Base-by-base conservation (phyloP, 805 yeast species). In the Vanderwaltozyma verrucispora region DNA sequence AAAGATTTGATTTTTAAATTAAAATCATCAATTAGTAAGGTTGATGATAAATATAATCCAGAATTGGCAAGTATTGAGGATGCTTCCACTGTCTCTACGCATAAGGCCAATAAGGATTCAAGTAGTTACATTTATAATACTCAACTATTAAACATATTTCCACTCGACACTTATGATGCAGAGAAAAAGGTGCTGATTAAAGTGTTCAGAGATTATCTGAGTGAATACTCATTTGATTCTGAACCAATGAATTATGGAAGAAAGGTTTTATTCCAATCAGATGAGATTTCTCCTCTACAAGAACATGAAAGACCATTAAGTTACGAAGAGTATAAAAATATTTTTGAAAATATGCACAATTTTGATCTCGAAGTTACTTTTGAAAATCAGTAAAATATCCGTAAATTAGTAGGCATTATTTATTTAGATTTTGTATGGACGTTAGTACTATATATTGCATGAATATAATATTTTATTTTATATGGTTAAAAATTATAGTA, bases 1-100 rank as follows among this genome's bases (percentile, higher is more conserved):
- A 65, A 77, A 43, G 71, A 68, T 30, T 49, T 80, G 5, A 79
- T 72, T 46, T 75, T 74, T 43, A 48, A 43, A 37, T 46, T 64
- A 20, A 63, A 62, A 42, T 34, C 51, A 13, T 36, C 38, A 16
- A 34, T 50, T 2, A 36, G 44, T 4, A 38, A 44, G 14, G 21
- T 27, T 26, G 31, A 30, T 14, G 33, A 32, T 10, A 4, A 20
- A 9, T 21, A 24, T 2, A 13, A 28, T 28, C 20, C 23, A 4
- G 21, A 24, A 10, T 4, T 29, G 9, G 16, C n/a, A 3, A 23
- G 14, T 23, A 23, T 28, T 17, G 29, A 35, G 18, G 30, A 26
- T 17, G 12, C 30, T n/a, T 33, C 24, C 10, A 30, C n/a, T 13
- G 10, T 14, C 8, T n/a, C 16, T n/a, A 15, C 16, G 3, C 29